phyloP scores from a whole-genome alignment of 768 basidiomycete species.

The Cytidiella melzeri region DNA sequence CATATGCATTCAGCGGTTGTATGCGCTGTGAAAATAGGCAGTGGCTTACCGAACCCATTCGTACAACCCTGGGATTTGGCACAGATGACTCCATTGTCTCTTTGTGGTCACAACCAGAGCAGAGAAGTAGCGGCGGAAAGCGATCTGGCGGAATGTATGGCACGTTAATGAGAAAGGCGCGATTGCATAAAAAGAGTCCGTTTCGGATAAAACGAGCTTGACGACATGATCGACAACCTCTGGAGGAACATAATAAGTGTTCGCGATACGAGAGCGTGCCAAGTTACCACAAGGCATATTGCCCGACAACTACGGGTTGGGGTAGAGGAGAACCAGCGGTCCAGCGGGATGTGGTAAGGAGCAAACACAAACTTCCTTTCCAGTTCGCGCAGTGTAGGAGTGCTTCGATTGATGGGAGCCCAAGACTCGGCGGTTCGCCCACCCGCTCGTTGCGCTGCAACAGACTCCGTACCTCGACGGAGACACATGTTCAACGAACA shows the following conservation, averaged over 20 bases:
- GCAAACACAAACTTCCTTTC: too few relatives aligned
- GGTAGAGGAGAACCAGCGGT: too few relatives aligned
- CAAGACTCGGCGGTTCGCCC: background rate
- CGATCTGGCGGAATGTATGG: constrained; percentile 23
- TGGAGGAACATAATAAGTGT: background rate
- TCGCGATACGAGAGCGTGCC: too few relatives aligned
- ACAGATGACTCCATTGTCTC: constrained; percentile 11
- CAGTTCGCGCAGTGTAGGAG: too few relatives aligned
- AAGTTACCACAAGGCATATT: too few relatives aligned
- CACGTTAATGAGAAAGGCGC: constrained; percentile 22
- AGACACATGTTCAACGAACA: background rate
- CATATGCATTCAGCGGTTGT: constrained; percentile 17
- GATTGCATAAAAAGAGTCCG: constrained; percentile 20
- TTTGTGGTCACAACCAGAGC: constrained; percentile 13
- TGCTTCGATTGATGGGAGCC: too few relatives aligned
- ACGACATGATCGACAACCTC: constrained; percentile 25
- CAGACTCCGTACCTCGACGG: too few relatives aligned
- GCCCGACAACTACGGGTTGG: too few relatives aligned
- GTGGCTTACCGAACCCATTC: constrained; percentile 25
- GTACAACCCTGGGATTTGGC: constrained; percentile 17
- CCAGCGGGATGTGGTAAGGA: too few relatives aligned
- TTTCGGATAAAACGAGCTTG: constrained; percentile 12
- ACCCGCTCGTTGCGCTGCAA: too few relatives aligned
- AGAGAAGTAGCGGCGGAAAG: constrained; percentile 24
- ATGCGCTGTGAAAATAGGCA: constrained; percentile 3